phyloP scores from a whole-genome alignment of 495 filamentous ascomycete species.

The Astrocystis sublimbata region DNA sequence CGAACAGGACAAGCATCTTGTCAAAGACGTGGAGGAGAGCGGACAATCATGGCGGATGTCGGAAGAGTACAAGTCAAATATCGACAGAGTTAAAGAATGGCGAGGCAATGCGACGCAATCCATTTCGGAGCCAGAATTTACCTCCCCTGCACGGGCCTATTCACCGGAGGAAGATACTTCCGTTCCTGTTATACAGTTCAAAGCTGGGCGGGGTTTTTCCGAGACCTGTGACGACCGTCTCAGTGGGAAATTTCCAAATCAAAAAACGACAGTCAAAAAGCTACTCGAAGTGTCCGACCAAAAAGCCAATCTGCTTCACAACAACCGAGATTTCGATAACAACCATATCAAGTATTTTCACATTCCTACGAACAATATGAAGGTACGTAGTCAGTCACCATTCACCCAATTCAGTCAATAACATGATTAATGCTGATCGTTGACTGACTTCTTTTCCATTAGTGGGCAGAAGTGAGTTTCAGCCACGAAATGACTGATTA shows the following conservation, averaged over 20 bases:
- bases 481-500: background rate
- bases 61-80: background rate
- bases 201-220: background rate
- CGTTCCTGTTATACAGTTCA: slow-evolving; percentile 23
- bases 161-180: slow-evolving; percentile 20
- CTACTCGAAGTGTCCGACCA: background rate
- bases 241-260: slow-evolving; percentile 24
- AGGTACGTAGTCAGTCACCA: slow-evolving; percentile 19
- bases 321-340: background rate
- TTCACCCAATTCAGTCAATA: background rate
- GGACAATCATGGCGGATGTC: background rate
- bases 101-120: background rate
- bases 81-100: background rate
- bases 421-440: background rate
- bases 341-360: slow-evolving; percentile 22
- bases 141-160: background rate
- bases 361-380: slow-evolving; percentile 31
- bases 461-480: slow-evolving; percentile 29
- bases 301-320: background rate
- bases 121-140: background rate
- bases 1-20: background rate
- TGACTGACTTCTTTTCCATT: background rate
- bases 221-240: background rate
- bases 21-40: background rate
- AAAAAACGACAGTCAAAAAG: slow-evolving; percentile 17